These are phyloP conservation scores for Schizosaccharomyces octosporus DNA, from an alignment of 805 yeast species.

Conservation along the genomic window DNA sequence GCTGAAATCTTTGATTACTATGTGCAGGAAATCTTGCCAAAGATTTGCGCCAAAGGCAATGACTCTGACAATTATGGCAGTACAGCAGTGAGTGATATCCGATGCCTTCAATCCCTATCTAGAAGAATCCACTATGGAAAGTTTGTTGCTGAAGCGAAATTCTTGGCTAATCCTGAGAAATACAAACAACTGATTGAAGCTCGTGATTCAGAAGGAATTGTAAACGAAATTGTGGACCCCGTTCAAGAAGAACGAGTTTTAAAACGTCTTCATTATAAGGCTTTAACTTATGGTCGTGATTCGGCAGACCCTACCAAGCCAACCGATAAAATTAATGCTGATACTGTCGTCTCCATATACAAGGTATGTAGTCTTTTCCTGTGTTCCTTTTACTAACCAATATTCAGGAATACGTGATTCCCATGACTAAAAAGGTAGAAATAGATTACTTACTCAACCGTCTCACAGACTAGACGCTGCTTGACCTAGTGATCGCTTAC, in stretches of 20 bases:
- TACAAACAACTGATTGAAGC: constrained; percentile 41
- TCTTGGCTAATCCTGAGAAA: constrained; percentile 34
- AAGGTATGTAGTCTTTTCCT: background rate
- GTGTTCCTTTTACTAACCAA: background rate
- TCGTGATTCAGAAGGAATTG: constrained; percentile 47
- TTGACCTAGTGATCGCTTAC: too few species aligned
- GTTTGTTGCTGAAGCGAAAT: constrained; percentile 93
- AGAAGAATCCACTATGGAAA: constrained; percentile 90
- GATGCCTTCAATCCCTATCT: constrained; percentile 63
- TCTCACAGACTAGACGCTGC: constrained; percentile 12
- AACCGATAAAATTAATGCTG: constrained; percentile 54
- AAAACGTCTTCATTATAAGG: constrained; percentile 54
- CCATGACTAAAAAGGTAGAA: constrained; percentile 85
- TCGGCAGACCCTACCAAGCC: constrained; percentile 29
- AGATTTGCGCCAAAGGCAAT: constrained; percentile 18
- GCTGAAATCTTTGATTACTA: constrained; percentile 41
- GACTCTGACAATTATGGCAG: constrained; percentile 75
- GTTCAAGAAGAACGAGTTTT: constrained; percentile 71
- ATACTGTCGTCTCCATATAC: constrained; percentile 58
- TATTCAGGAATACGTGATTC: constrained; percentile 56
- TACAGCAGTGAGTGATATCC: constrained; percentile 64
- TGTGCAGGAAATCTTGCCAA: constrained; percentile 48
- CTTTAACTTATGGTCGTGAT: constrained; percentile 67
- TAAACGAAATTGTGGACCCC: constrained; percentile 57
- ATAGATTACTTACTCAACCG: constrained; percentile 72